A percentile compares a stretch with the other conserved stretches of the same genome.
Conservation (phyloP, 1,284 basidiomycete species). For the Irpex sp. region DNA sequence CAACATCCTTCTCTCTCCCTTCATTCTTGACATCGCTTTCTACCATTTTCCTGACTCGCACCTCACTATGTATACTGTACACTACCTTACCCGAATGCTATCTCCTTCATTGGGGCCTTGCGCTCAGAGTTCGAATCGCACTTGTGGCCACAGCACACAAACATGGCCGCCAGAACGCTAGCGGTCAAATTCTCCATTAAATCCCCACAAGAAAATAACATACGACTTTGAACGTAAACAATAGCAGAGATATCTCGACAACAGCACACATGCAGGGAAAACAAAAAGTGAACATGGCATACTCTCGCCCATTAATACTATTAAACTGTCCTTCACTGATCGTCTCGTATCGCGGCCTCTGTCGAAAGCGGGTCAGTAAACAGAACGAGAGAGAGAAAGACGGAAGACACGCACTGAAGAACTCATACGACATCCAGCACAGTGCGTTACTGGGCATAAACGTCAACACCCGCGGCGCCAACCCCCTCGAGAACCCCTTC, state of each 20-base stretch:
- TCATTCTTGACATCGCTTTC: neutral
- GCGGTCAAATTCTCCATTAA: neutral
- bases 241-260: neutral
- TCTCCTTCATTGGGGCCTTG: too few relatives aligned
- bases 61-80: neutral
- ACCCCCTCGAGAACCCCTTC: slow-evolving; percentile 82
- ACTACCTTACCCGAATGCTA: neutral
- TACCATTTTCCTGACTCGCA: neutral
- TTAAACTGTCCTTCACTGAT: slow-evolving; percentile 4
- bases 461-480: slow-evolving; percentile 89
- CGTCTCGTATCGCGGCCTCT: slow-evolving; percentile 65
- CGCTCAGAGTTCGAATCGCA: too few relatives aligned
- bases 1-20: too few relatives aligned
- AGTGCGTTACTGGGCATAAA: slow-evolving; percentile 97
- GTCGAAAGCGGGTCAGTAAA: slow-evolving; percentile 16
- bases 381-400: neutral
- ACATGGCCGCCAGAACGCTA: neutral
- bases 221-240: neutral
- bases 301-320: neutral
- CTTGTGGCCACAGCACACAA: too few relatives aligned
- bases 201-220: neutral
- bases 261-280: neutral
- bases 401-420: slow-evolving; percentile 73
- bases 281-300: neutral
- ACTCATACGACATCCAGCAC: slow-evolving; percentile 96